Evolutionary conservation across 345 rosid genomes (phyloP).

Genomic region (Murraya koenigii): DNA sequence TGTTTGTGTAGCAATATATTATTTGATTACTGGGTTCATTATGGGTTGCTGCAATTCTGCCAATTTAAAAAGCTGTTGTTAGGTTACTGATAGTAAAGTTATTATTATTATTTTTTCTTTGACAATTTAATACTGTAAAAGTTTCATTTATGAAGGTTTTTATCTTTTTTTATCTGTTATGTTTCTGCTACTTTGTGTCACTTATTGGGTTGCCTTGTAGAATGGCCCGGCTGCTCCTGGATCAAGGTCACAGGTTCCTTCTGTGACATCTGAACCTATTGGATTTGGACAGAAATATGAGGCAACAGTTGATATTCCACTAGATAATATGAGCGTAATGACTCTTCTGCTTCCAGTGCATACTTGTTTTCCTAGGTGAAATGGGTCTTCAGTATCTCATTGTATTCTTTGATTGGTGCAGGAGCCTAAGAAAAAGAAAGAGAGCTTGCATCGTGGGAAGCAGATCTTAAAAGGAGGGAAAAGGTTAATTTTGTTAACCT

Average conservation of each 20-base stretch:
- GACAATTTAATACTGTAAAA: neutral
- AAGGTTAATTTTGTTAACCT: slow-evolving; percentile 34
- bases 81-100: neutral
- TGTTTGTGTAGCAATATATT: neutral
- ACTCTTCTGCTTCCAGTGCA: neutral
- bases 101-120: too few relatives aligned
- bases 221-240: slow-evolving; percentile 55
- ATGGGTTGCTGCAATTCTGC: neutral
- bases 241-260: slow-evolving; percentile 51
- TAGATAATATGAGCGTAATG: slow-evolving; percentile 72
- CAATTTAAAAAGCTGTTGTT: neutral
- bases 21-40: too few relatives aligned
- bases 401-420: slow-evolving; percentile 26
- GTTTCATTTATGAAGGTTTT: neutral
- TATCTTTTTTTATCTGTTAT: neutral
- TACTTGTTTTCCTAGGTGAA: neutral
- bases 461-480: slow-evolving; percentile 87
- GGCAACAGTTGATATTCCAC: slow-evolving; percentile 89
- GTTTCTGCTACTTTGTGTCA: slow-evolving; percentile 2
- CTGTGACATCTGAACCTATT: slow-evolving; percentile 47
- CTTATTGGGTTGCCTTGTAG: slow-evolving; percentile 33
- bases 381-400: slow-evolving; percentile 8
- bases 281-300: slow-evolving; percentile 68
- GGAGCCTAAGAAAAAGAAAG: slow-evolving; percentile 73
- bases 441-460: slow-evolving; percentile 88